Evolutionary conservation across 2,329 filamentous ascomycete genomes (phyloP), one percentile per base, ranked within the genome.

Genomic region (Sporothrix protearum): DNA sequence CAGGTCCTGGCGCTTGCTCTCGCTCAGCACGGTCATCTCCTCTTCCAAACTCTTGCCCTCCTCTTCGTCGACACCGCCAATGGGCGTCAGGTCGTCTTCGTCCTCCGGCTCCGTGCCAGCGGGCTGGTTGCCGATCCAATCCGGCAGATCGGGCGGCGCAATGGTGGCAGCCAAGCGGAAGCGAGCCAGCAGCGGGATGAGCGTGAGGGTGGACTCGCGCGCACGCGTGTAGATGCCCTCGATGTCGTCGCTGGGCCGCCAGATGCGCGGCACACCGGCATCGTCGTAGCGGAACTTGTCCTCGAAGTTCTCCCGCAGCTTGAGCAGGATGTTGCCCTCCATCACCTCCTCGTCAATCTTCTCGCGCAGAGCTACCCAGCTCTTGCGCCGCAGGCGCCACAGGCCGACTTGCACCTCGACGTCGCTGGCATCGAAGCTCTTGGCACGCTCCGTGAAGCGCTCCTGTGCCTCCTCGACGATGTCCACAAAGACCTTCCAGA

Each of bases 231-330:
- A 99, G 55, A 96, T 85, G 61, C 95, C 94, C 83, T 99, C 96
- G 73, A 99, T 99, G 78, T 99, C 96, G 79, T 99, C 96, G 1
- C 91, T 94, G 1, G 96, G 96, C 30, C 94, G 90, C 96, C 96
- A 99, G 81, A 99, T 97, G 73, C 96, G 88, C 5, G 96, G 96
- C 4, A 99, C 96, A 33, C 96, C 96, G 7, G 90, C 89, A 73
- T 97, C 94, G 77, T 99, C 96, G 77, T 99, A 99, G 75, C 96
- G 91, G 87, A 99, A 99, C 82, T 97, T 97, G 83, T 99, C 96
- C 82, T 99, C 96, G 76, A 99, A 99, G 83, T 97, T 98, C 81
- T 99, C 96, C 47, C 96, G 89, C 68, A 99, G 88, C 84, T 99
- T 99, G 76, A 98, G 85, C 45, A 98, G 84, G 70, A 99, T 89